phyloP scores from a whole-genome alignment of 306 rosid genomes.

The Dryas drummondii region DNA sequence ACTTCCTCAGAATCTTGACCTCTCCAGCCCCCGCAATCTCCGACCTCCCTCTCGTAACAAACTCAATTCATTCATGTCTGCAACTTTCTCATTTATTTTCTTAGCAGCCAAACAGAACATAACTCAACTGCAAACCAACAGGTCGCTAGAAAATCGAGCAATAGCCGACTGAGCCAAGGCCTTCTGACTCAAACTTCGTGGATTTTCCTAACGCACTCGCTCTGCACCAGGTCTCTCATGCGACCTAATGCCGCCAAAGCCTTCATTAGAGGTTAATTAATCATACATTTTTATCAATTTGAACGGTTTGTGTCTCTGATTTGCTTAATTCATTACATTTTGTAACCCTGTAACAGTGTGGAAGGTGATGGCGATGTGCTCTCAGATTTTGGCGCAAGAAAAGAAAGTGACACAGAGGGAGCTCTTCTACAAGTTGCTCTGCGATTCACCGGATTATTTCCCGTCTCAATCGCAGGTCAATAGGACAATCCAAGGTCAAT shows the following conservation, averaged over 20 bases:
- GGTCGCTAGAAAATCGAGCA: constrained; percentile 65
- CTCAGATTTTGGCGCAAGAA: constrained; percentile 64
- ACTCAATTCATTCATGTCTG: background rate
- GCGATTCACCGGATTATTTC: constrained; percentile 66
- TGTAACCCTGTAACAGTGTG: constrained; percentile 47
- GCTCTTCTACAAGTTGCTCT: constrained; percentile 81
- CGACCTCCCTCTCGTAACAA: constrained; percentile 63
- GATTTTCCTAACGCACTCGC: constrained; percentile 65
- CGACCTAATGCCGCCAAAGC: constrained; percentile 70
- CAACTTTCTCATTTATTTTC: constrained; percentile 15
- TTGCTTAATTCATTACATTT: background rate
- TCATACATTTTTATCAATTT: background rate
- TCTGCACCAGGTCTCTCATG: constrained; percentile 66
- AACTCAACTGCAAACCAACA: constrained; percentile 23
- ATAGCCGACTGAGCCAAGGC: constrained; percentile 57
- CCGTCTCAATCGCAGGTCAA: constrained; percentile 76
- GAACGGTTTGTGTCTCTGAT: background rate
- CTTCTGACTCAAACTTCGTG: constrained; percentile 56
- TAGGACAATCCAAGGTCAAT: constrained; percentile 77
- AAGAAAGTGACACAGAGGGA: constrained; percentile 90
- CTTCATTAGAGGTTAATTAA: constrained; percentile 60
- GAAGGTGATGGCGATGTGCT: constrained; percentile 91
- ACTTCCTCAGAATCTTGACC: constrained; percentile 66
- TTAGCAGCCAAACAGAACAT: constrained; percentile 2
- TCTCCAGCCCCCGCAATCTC: constrained; percentile 77